A percentile compares a stretch with the other conserved stretches of the same genome.
These are phyloP conservation scores for Globisporangium acanthophoron DNA, from an alignment of 352 stramenopile genomes.

Conservation along the genomic window DNA sequence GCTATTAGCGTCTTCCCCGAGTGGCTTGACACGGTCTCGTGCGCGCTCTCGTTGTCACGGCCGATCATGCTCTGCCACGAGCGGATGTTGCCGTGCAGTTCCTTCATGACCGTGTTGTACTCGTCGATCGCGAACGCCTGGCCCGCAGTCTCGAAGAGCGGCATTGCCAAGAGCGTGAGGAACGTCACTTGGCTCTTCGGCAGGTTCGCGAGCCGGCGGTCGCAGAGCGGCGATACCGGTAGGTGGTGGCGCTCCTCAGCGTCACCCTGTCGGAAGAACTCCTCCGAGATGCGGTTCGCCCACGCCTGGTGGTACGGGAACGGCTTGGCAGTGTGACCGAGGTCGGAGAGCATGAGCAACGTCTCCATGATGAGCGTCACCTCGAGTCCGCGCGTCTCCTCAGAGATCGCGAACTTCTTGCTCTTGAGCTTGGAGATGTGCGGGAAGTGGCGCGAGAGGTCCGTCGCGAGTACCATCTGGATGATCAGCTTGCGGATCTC, in stretches of 20 bases:
- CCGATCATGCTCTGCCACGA: constrained; percentile 47
- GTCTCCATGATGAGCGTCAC: constrained; percentile 71
- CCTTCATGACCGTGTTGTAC: constrained; percentile 40
- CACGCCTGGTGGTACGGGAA: constrained; percentile 57
- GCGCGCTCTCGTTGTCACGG: constrained; percentile 14
- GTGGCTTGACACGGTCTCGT: constrained; percentile 27
- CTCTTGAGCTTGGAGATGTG: constrained; percentile 71
- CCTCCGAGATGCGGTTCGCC: constrained; percentile 58
- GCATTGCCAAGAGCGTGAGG: constrained; percentile 53
- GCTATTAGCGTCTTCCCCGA: constrained; percentile 14
- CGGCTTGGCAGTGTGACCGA: constrained; percentile 61
- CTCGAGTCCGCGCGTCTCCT: constrained; percentile 42
- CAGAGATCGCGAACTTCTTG: constrained; percentile 48
- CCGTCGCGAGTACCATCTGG: constrained; percentile 71
- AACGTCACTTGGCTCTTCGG: constrained; percentile 61
- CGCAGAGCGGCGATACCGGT: constrained; percentile 52
- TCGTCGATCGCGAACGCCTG: constrained; percentile 60
- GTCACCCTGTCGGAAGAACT: constrained; percentile 66
- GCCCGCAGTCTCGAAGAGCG: constrained; percentile 53
- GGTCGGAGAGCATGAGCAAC: constrained; percentile 59
- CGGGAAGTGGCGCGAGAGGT: constrained; percentile 66
- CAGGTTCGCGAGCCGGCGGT: constrained; percentile 52
- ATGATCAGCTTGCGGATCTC: constrained; percentile 69
- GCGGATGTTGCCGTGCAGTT: constrained; percentile 45
- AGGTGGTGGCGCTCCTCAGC: constrained; percentile 48